Base-by-base conservation (phyloP, 805 yeast species). In the Pichia thaimueangensis region DNA sequence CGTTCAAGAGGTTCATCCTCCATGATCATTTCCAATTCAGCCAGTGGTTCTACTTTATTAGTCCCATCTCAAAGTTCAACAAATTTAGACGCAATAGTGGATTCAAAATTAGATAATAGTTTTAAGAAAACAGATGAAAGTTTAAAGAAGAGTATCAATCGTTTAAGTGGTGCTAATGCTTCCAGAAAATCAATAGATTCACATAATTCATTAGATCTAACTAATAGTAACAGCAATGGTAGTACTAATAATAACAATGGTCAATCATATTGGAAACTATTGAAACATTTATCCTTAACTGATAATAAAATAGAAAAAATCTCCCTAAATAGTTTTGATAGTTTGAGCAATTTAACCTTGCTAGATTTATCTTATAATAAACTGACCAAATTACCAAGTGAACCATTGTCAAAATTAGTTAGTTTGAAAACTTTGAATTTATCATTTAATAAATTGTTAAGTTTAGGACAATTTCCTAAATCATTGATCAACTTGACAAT, bases 291-390 rank as follows among this genome's bases (percentile, higher is more conserved):
- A 7, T 67, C 73, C 2, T 54, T 70, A 10, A 51, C 68, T 5
- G 73, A 70, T 34, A 65, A 65, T 41, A 61, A 59, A 32, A 62
- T 70, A n/a, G 46, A 57, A 1, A 48, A 47, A 16, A 56, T 70
- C 9, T 52, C 54, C 39, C 53, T 50, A 25, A 49, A 50, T 43
- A 55, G 59, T 30, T 65, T 65, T 45, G 62, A 54, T 36, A 55
- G 47, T 31, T 51, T 61, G 17, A 55, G 50, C 16, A 59, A 62
- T 35, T 51, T 71, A 11, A 53, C 67, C 1, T 62, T 71, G 2
- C 64, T 80, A 39, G 82, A 80, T 51, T 57, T 80, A 25, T 78
- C 85, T 2, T 66, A 69, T 45, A 80, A 80, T 50, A 57, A 67
- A 30, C 60, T 80, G 24, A 68, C 67, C 20, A 58, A 59, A 8